phyloP scores from a whole-genome alignment of 371 early-diverging fungal genomes.

The Gilbertella persicaria region DNA sequence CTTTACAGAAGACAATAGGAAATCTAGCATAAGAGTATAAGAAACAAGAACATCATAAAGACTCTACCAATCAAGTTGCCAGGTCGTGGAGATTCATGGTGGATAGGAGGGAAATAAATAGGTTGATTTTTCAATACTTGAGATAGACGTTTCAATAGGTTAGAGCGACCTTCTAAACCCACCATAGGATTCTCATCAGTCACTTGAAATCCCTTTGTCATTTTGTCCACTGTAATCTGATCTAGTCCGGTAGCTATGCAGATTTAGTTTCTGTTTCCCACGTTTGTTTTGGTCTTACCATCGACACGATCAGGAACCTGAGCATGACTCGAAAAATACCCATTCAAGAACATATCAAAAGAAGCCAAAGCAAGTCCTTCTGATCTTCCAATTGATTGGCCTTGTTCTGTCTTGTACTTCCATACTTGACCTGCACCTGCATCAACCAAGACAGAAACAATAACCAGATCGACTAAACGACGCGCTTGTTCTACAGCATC shows the following conservation, averaged over 20 bases:
- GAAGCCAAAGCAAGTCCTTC: constrained; percentile 92
- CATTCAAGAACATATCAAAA: constrained; percentile 82
- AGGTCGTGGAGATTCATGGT: constrained; percentile 61
- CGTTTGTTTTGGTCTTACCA: constrained; percentile 40
- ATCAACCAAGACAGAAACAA: constrained; percentile 90
- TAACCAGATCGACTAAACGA: constrained; percentile 80
- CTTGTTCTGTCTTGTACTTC: constrained; percentile 59
- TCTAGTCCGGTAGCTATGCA: constrained; percentile 39
- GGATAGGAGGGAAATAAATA: constrained; percentile 59
- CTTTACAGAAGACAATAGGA: constrained; percentile 29
- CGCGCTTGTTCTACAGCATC: constrained; percentile 64
- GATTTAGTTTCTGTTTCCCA: constrained; percentile 5
- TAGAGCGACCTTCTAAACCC: constrained; percentile 79
- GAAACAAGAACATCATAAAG: constrained; percentile 5
- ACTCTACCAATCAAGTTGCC: constrained; percentile 76
- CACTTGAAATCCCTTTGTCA: constrained; percentile 82
- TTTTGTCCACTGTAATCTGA: constrained; percentile 57
- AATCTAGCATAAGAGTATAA: no score
- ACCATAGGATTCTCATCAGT: constrained; percentile 76
- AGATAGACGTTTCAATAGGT: constrained; percentile 73
- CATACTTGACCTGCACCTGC: constrained; percentile 91
- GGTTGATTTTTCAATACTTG: constrained; percentile 52
- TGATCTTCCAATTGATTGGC: constrained; percentile 61
- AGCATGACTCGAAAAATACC: constrained; percentile 69
- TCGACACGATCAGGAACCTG: constrained; percentile 69